Percentiles rank a stretch among this genome's conserved stretches.
These are phyloP conservation scores for Antitrichia curtipendula DNA, from an alignment of 225 moss, liverwort and hornwort genomes.

Conservation along the genomic window DNA sequence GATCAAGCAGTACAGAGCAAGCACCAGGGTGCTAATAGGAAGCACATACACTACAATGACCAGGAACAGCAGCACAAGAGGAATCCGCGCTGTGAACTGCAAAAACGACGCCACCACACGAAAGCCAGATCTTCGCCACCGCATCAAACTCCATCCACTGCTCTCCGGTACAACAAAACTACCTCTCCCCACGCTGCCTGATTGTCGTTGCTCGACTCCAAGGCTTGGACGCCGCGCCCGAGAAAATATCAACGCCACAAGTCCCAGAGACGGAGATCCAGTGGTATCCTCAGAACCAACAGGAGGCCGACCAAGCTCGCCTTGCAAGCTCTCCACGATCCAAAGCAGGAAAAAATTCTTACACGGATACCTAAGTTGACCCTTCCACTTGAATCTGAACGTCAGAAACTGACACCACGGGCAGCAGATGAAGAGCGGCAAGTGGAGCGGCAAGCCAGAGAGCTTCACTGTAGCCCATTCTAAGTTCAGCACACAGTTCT, in stretches of 20 bases:
- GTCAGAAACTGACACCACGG: conserved; percentile 98
- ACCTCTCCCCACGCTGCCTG: not conserved
- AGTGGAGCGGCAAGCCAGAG: conserved; percentile 55
- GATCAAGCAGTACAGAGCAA: conserved; percentile 55
- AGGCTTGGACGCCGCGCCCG: not conserved
- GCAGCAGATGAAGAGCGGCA: conserved; percentile 83
- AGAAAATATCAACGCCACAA: not conserved
- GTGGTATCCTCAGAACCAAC: conserved; percentile 5
- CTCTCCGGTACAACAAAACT: not conserved
- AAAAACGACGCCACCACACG: conserved; percentile 26
- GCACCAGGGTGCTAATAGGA: conserved; percentile 76
- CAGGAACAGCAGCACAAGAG: conserved; percentile 62
- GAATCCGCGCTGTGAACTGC: conserved; percentile 67
- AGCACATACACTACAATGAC: conserved; percentile 76
- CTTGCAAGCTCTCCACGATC: conserved; percentile 67
- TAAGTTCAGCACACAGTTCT: conserved; percentile 56
- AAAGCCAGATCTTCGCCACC: conserved; percentile 30
- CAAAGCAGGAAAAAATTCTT: conserved; percentile 90
- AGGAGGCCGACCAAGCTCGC: not conserved
- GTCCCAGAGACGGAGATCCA: not conserved
- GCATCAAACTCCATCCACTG: conserved; percentile 23
- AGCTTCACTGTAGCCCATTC: conserved; percentile 83
- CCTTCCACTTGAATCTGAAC: conserved; percentile 76
- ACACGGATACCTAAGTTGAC: conserved; percentile 64
- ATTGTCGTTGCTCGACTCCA: not conserved